Evolutionary conservation across 768 basidiomycete species (phyloP), one percentile per base, ranked within the genome.

Genomic region (Suillus decipiens): DNA sequence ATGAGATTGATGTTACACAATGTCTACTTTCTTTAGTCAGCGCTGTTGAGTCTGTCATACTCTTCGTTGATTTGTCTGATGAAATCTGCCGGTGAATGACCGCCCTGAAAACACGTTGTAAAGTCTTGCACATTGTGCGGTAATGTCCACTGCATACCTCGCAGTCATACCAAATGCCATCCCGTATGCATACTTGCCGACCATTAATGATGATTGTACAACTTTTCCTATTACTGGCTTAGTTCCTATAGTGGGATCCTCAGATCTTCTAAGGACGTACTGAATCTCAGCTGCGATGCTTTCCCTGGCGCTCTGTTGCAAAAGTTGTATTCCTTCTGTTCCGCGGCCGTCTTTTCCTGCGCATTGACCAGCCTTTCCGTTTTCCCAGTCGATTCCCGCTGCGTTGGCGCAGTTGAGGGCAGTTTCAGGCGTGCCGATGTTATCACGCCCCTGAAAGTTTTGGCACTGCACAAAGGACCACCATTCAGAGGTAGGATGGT

Each of bases 381-480:
- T 72, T 62, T 83, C 78, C 93, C 93, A 95, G 53, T 92, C 85
- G 50, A 93, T 82, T 3, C 83, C 81, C 12, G 84, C 84, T 3
- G 81, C 76, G 36, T 80, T 69, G 0, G 90, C 91, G 69, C 95
- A 96, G 60, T 78, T 79, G 60, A 84, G 70, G 1, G 90, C 89
- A 24, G 88, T 82, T 19, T 83, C 84, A 0, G 88, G 82, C 19
- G 76, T 75, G 19, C 95, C 95, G 53, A 96, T 85, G 36, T 81
- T 76, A 28, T 81, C 78, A 9, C 81, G 77, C 28, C 77, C 89
- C 67, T 86, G 80, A 67, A 80, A 87, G 72, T 94, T 93, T 70
- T 92, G 85, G 74, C 94, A 95, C 63, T 85, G 86, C 24, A 94
- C 79, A 68, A 93, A 95, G 59, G 84, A 77, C 94, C 93, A 96